Conservation (phyloP, 257 asterid genomes). For the Solanum pimpinellifolium region DNA sequence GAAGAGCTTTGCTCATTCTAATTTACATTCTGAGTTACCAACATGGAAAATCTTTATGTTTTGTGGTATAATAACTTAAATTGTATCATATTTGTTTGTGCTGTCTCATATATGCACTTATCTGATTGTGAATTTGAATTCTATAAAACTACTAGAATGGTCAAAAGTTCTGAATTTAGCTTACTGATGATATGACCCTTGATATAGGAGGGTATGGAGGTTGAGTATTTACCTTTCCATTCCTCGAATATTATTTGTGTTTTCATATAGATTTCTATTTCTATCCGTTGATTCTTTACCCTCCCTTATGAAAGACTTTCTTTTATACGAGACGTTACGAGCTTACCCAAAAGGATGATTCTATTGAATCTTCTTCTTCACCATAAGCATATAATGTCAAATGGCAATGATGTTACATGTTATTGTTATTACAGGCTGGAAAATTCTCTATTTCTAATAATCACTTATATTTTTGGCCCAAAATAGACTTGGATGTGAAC, state of each 20-base stretch:
- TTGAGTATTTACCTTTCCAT: background rate
- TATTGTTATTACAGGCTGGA: slow-evolving; percentile 15
- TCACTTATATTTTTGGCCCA: background rate
- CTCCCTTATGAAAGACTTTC: background rate
- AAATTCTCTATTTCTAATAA: background rate
- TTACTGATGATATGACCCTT: background rate
- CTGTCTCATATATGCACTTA: background rate
- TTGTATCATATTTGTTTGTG: background rate
- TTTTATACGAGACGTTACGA: background rate
- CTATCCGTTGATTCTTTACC: background rate
- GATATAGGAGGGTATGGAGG: background rate
- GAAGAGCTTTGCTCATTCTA: background rate
- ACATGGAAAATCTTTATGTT: background rate
- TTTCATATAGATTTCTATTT: background rate
- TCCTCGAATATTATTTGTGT: background rate
- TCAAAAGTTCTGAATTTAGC: background rate
- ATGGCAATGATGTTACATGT: background rate
- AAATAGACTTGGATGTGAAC: background rate
- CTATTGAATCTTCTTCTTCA: background rate
- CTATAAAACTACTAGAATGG: background rate
- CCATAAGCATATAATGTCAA: background rate
- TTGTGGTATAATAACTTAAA: background rate
- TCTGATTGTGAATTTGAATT: background rate
- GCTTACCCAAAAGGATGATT: background rate
- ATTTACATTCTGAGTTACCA: background rate